Evolutionary conservation across 2,329 filamentous ascomycete genomes (phyloP), one percentile per base, ranked within the genome.

Genomic region (Paradendryphiella salina): DNA sequence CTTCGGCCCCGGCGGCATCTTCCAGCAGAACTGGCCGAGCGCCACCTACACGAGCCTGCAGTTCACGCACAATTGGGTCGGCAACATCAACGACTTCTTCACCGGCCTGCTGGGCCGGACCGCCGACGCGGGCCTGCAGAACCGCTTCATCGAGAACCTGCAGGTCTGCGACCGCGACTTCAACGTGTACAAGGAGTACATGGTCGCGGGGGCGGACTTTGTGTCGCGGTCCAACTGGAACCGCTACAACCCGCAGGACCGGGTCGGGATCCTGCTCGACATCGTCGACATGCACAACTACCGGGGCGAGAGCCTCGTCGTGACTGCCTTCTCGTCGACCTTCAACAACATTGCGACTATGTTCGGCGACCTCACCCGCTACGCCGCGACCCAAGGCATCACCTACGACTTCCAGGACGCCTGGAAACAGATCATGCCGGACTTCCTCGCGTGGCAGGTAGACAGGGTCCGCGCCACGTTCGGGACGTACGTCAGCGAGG

Each of bases 21-120:
- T 36, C 33, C 33, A 36, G 33, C 33, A 36, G 33, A 15, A 36
- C 33, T 36, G 33, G 33, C 33, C 33, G 17, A 36, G 33, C 33
- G 33, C 33, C 33, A 36, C 33, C 33, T 36, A 36, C 33, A 36
- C 33, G n/a, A 36, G 33, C 33, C 33, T 36, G 33, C 33, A 36
- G 33, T 18, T 36, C 33, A 36, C 33, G 33, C 17, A 36, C 33
- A 18, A 36, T 18, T 36, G 33, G 33, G n/a, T 36, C 33, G 33
- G 33, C 33, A 36, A 36, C 33, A 36, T 36, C 33, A 36, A 36
- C n/a, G 33, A 36, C 33, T 36, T 36, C n/a, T 36, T 36, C 33
- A 36, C 33, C 33, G 17, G 33, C 33, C 33, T 36, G 4, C 33
- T 36, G 33, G 33, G 33, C 33, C 33, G 33, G 33, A 36, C 33